phyloP scores from a whole-genome alignment of 192 early-diverging fungal species.

The Coemansia sp. region DNA sequence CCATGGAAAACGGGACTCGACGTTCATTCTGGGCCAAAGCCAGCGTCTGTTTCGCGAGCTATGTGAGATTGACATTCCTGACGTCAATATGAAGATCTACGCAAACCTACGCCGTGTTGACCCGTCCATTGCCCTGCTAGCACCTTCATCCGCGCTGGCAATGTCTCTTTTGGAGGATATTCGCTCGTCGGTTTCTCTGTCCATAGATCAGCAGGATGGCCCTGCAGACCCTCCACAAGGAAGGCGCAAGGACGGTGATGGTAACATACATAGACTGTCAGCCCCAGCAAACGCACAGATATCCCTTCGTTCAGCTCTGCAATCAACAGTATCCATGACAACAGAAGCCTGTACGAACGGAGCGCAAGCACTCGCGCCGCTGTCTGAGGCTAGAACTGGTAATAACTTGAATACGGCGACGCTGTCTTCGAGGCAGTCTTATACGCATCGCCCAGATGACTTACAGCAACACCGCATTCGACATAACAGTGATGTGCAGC shows the following conservation, averaged over 20 bases:
- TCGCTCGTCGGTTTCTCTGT: conserved; percentile 34
- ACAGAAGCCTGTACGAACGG: neutral
- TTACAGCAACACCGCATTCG: neutral
- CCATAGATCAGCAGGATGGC: conserved; percentile 3
- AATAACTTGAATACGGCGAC: neutral
- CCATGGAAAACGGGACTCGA: conserved; percentile 52
- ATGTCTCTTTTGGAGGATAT: conserved; percentile 55
- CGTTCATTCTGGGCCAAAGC: conserved; percentile 52
- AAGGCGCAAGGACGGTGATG: neutral
- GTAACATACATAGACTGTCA: neutral
- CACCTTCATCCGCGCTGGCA: conserved; percentile 47
- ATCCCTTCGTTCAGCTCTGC: neutral
- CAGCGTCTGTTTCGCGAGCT: conserved; percentile 52
- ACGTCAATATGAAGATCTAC: conserved; percentile 56
- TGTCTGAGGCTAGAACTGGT: neutral
- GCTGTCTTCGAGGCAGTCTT: neutral
- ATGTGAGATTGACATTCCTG: conserved; percentile 47
- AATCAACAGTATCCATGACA: neutral
- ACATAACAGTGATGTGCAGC: neutral
- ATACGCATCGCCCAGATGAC: neutral
- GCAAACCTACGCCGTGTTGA: conserved; percentile 54
- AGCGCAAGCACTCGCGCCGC: neutral
- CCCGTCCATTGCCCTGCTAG: conserved; percentile 50
- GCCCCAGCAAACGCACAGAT: neutral
- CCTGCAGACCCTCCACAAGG: neutral